phyloP scores from a whole-genome alignment of 495 filamentous ascomycete genomes.

The Aspergillus asperescens region DNA sequence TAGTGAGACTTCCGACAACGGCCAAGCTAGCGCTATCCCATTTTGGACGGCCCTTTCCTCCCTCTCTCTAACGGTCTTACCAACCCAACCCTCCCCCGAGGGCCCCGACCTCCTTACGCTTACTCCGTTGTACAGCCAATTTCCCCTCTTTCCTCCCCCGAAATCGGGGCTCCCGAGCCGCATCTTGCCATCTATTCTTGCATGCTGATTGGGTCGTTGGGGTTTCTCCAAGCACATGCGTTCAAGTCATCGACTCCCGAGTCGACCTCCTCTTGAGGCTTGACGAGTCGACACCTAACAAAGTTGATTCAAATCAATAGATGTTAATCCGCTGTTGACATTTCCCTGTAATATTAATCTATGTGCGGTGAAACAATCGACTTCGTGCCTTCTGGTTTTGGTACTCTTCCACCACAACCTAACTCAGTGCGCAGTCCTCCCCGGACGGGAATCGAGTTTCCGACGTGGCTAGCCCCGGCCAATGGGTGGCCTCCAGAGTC shows the following conservation, averaged over 20 bases:
- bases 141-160: constrained; percentile 21
- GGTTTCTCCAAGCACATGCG: constrained; percentile 26
- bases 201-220: constrained; percentile 19
- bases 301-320: too few relatives aligned
- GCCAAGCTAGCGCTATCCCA: constrained; percentile 26
- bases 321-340: too few relatives aligned
- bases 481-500: constrained; percentile 7
- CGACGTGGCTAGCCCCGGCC: constrained; percentile 12
- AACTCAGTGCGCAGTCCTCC: background rate
- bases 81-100: constrained; percentile 1
- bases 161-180: constrained; percentile 28
- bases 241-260: constrained; percentile 24
- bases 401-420: background rate
- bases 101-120: constrained; percentile 5
- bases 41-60: constrained; percentile 13
- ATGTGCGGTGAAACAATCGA: too few relatives aligned
- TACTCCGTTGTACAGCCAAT: constrained; percentile 1
- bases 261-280: too few relatives aligned
- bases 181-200: constrained; percentile 14
- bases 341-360: too few relatives aligned
- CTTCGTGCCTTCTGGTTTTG: too few relatives aligned
- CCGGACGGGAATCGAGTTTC: background rate
- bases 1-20: constrained; percentile 37
- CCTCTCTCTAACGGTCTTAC: constrained; percentile 1
- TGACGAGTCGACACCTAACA: too few relatives aligned